Conservation (phyloP, 768 basidiomycete genomes). For the Rhodosporidiobolus odoratus region DNA sequence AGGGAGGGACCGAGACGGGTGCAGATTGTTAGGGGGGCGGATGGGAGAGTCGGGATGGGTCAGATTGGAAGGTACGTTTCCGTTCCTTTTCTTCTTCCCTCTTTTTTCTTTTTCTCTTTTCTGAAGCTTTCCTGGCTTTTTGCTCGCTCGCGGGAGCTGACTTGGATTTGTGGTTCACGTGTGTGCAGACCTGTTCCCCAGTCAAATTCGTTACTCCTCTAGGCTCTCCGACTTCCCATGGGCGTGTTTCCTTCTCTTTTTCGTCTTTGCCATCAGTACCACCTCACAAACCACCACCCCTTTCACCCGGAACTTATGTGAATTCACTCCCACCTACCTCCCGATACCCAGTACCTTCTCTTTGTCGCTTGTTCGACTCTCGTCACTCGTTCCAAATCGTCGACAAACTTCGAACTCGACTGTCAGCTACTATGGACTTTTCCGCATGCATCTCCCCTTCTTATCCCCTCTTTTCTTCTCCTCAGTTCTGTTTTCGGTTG, state of each 20-base stretch:
- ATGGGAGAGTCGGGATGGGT: conserved; percentile 8
- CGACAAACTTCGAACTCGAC: too few species aligned
- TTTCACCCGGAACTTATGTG: too few species aligned
- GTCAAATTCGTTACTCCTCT: conserved; percentile 37
- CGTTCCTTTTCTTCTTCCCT: background rate
- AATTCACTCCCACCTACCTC: too few species aligned
- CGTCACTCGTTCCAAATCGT: background rate
- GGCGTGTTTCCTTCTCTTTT: background rate
- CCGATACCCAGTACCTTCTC: background rate
- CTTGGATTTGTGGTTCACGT: background rate
- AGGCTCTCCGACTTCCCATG: background rate
- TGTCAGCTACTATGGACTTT: too few species aligned
- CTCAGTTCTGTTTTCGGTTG: background rate
- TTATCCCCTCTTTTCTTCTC: background rate
- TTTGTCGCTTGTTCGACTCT: background rate
- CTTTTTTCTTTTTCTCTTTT: background rate
- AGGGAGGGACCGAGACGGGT: conserved; percentile 32
- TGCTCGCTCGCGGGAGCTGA: too few species aligned
- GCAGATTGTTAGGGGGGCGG: conserved; percentile 13
- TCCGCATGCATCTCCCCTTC: too few species aligned
- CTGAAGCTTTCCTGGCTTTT: background rate
- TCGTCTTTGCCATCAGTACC: background rate
- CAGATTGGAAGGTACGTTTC: conserved; percentile 26
- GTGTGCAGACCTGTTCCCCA: conserved; percentile 24
- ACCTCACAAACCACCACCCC: too few species aligned